Base-by-base conservation (phyloP, 768 basidiomycete species). In the Boletus bicolor region DNA sequence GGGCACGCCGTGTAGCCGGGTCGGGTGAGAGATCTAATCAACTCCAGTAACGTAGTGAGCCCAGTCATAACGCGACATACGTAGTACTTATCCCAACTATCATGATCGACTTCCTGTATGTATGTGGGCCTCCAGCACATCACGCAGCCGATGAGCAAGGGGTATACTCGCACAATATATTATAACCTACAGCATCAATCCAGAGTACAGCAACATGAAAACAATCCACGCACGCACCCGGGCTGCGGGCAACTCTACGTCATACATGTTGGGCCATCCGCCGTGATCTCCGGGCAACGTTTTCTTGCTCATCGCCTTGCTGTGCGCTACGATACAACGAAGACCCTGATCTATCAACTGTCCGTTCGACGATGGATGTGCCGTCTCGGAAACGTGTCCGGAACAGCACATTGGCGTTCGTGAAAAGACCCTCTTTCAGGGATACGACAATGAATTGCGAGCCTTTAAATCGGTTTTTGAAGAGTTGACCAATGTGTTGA, bases 381-480 rank as follows among this genome's bases (percentile, higher is more conserved):
- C 95, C 96, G 65, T 99, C 94, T 32, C 92, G 80, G 78, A 98
- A 98, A 51, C 90, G 82, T 14, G 95, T 89, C 35, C 87, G 82
- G 80, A 98, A 99, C 34, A 98, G 76, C 12, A 94, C 95, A 65
- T 99, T 98, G 38, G 96, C 97, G 63, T 98, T 98, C 9, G 93
- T 93, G 75, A 98, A 98, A 44, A 98, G 77, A 6, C 96, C 96
- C 65, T 98, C 97, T 73, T 98, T 98, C 53, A 98, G 77, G 19
- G 89, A 92, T 54, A 98, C 96, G 48, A 98, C 97, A 66, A 98
- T 97, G 75, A 98, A 99, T 70, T 99, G 97, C 15, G 89, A 90
- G 41, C 96, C 96, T 74, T 93, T 95, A 82, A 99, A 99, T 17
- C 97, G 85, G 46, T 89, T 96, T 41, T 89, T 83, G 84, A 99